These are phyloP conservation scores for Aspergillus puulaauensis DNA, from an alignment of 2,329 filamentous ascomycete species.

Conservation along the genomic window DNA sequence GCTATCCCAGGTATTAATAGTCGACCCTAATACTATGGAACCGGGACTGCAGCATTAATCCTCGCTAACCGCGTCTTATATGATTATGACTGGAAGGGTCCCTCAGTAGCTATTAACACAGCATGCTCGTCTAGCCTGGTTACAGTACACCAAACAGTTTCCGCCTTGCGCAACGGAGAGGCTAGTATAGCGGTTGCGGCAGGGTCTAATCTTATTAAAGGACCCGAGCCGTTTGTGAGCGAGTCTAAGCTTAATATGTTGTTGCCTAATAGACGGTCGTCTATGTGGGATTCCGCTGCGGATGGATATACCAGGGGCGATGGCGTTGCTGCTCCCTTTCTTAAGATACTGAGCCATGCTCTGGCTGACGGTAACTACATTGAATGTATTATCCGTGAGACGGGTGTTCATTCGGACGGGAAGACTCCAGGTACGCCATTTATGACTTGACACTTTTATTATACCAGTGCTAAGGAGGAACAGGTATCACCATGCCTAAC, in stretches of 20 bases:
- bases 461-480: too few relatives aligned
- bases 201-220: slow-evolving; percentile 3
- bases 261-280: slow-evolving; percentile 50
- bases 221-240: background rate
- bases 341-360: background rate
- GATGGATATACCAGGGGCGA: slow-evolving; percentile 45
- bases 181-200: background rate
- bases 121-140: slow-evolving; percentile 42
- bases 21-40: slow-evolving; percentile 5
- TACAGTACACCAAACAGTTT: slow-evolving; percentile 27
- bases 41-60: slow-evolving; percentile 29
- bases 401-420: too few relatives aligned
- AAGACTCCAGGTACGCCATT: too few relatives aligned
- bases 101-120: slow-evolving; percentile 42
- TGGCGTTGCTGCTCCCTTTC: background rate
- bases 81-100: slow-evolving; percentile 24
- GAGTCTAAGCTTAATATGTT: slow-evolving; percentile 39
- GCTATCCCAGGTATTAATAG: background rate
- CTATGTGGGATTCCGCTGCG: slow-evolving; percentile 43
- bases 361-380: too few relatives aligned
- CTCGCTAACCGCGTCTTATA: slow-evolving; percentile 34
- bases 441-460: too few relatives aligned
- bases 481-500: too few relatives aligned
- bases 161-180: slow-evolving; percentile 16
- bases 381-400: too few relatives aligned